Evolutionary conservation across 495 filamentous ascomycete species (phyloP).

Genomic region (Penicillium ucsense): DNA sequence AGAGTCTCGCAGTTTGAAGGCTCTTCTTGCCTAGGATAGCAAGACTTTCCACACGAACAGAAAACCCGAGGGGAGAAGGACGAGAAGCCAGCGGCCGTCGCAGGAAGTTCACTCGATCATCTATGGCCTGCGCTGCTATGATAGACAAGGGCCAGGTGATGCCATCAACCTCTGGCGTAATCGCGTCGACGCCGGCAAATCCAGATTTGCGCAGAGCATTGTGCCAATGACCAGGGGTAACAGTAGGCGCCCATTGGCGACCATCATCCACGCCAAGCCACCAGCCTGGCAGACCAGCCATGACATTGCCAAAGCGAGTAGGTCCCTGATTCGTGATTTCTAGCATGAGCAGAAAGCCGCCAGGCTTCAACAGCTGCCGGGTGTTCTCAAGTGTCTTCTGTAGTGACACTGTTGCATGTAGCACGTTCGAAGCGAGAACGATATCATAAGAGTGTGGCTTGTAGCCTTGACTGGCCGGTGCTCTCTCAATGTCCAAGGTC

Average conservation of each 20-base stretch:
- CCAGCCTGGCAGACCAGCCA: not conserved
- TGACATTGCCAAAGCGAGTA: not conserved
- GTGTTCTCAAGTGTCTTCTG: conserved; percentile 4
- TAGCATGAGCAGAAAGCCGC: conserved; percentile 22
- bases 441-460: conserved; percentile 28
- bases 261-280: not conserved
- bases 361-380: conserved; percentile 36
- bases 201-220: not conserved
- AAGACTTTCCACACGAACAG: not conserved
- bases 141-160: conserved; percentile 16
- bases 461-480: conserved; percentile 28
- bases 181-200: conserved; percentile 28
- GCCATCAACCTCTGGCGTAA: not conserved
- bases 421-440: conserved; percentile 1
- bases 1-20: not conserved
- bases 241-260: not conserved
- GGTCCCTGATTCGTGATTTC: not conserved
- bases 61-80: not conserved
- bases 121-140: conserved; percentile 32
- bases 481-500: conserved; percentile 27
- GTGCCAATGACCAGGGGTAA: not conserved
- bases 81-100: conserved; percentile 3
- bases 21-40: not conserved
- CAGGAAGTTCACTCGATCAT: conserved; percentile 21
- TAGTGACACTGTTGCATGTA: conserved; percentile 12